A percentile compares a stretch with the other conserved stretches of the same genome.
phyloP scores from a whole-genome alignment of 75 land plant species.

The Selaginella moellendorffii region DNA sequence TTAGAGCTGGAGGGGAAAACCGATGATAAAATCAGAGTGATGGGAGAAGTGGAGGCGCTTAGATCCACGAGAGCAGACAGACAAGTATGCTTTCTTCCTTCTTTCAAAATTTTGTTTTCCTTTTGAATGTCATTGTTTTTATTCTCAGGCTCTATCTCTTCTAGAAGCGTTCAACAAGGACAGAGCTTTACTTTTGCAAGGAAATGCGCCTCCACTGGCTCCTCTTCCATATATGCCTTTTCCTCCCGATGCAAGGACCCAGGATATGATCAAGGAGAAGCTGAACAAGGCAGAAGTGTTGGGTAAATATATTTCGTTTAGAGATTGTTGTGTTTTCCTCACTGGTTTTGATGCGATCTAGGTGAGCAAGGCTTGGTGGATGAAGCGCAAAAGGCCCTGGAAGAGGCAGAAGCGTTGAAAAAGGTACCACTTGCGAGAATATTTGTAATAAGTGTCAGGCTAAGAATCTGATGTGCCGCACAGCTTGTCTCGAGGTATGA shows the following conservation, averaged over 20 bases:
- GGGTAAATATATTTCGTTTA: slow-evolving; percentile 33
- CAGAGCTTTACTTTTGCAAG: slow-evolving; percentile 77
- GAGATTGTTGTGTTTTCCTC: not conserved
- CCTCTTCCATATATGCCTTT: slow-evolving; percentile 37
- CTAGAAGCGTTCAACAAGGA: slow-evolving; percentile 97
- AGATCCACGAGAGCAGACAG: slow-evolving; percentile 80
- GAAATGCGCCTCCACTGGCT: slow-evolving; percentile 60
- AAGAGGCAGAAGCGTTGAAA: slow-evolving; percentile 95
- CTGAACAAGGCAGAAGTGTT: slow-evolving; percentile 87
- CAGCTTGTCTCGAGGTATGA: slow-evolving; percentile 74
- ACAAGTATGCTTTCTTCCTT: slow-evolving; percentile 34
- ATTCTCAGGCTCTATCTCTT: slow-evolving; percentile 61
- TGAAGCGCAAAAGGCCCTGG: slow-evolving; percentile 88
- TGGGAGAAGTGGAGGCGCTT: slow-evolving; percentile 80
- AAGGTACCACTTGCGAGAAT: slow-evolving; percentile 34
- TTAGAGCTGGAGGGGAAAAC: slow-evolving; percentile 84
- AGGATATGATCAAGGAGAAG: slow-evolving; percentile 98
- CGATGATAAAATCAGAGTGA: slow-evolving; percentile 61
- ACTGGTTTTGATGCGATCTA: slow-evolving; percentile 6
- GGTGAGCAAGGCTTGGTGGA: slow-evolving; percentile 96
- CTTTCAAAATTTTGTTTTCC: not conserved
- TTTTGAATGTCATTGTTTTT: not conserved
- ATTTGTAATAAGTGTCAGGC: not conserved
- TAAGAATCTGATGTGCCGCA: not conserved
- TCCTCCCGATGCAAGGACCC: slow-evolving; percentile 88